Evolutionary conservation across 805 yeast species (phyloP).

Genomic region (Saturnispora sanitii): DNA sequence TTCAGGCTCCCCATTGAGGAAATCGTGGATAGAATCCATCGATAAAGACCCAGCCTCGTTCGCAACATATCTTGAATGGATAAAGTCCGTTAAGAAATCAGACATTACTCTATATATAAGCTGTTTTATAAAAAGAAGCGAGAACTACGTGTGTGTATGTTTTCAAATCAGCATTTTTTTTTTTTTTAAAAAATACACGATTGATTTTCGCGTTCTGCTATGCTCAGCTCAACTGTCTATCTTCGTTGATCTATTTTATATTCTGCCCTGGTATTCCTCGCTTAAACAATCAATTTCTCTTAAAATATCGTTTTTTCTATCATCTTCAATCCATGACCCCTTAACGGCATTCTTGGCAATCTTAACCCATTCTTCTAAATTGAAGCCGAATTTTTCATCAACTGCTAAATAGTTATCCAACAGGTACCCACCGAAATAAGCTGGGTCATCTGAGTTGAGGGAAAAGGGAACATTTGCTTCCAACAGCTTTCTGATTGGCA

Average conservation of each 20-base stretch:
- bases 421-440: conserved; percentile 80
- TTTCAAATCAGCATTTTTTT: too few relatives aligned
- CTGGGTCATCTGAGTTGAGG: conserved; percentile 71
- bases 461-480: conserved; percentile 61
- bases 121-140: too few relatives aligned
- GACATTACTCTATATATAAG: too few relatives aligned
- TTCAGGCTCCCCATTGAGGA: neutral
- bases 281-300: conserved; percentile 34
- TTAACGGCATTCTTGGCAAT: conserved; percentile 57
- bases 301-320: conserved; percentile 40
- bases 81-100: neutral
- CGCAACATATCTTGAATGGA: neutral
- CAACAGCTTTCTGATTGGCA: conserved; percentile 55
- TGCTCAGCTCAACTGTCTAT: too few relatives aligned
- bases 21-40: neutral
- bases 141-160: too few relatives aligned
- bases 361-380: conserved; percentile 47
- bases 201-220: too few relatives aligned
- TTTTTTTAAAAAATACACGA: too few relatives aligned
- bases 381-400: conserved; percentile 56
- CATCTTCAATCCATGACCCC: conserved; percentile 65
- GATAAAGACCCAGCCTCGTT: neutral
- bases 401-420: conserved; percentile 64
- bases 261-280: conserved; percentile 12
- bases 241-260: neutral